phyloP scores from a whole-genome alignment of 208 protist species.

The Blastocrithidia nonstop region DNA sequence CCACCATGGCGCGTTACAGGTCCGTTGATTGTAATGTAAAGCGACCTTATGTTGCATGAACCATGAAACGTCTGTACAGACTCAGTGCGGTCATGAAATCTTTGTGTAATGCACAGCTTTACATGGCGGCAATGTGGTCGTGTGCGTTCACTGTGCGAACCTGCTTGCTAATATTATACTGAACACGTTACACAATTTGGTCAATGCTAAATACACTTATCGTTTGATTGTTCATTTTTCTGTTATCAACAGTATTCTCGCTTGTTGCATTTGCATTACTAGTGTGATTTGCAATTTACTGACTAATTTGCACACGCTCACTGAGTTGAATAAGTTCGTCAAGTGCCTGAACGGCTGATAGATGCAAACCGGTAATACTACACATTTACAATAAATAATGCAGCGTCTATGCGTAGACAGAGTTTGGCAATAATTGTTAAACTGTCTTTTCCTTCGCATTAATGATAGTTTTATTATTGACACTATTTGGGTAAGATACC shows the following conservation, averaged over 20 bases:
- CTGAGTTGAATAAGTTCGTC: conserved; percentile 27
- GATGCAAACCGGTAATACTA: conserved; percentile 10
- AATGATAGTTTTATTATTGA: too few species aligned
- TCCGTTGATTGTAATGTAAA: conserved; percentile 15
- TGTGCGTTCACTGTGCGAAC: conserved; percentile 25
- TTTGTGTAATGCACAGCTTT: conserved; percentile 25
- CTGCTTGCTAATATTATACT: conserved; percentile 18
- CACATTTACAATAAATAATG: conserved; percentile 21
- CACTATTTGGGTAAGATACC: too few species aligned
- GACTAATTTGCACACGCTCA: background rate
- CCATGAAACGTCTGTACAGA: conserved; percentile 55
- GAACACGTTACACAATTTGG: conserved; percentile 31
- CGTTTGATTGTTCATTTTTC: conserved; percentile 1
- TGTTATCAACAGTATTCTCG: background rate
- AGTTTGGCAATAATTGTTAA: conserved; percentile 18
- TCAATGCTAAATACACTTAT: conserved; percentile 34
- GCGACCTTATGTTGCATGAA: conserved; percentile 20
- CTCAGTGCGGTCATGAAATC: conserved; percentile 45
- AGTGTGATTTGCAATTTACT: background rate
- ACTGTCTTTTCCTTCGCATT: too few species aligned
- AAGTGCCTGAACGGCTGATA: conserved; percentile 24
- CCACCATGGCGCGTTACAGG: conserved; percentile 24
- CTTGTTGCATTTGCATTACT: background rate
- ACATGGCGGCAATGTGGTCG: conserved; percentile 57
- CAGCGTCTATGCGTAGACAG: conserved; percentile 25